Evolutionary conservation across 305 asterid species (phyloP).

Genomic region (Coffea humblotiana): DNA sequence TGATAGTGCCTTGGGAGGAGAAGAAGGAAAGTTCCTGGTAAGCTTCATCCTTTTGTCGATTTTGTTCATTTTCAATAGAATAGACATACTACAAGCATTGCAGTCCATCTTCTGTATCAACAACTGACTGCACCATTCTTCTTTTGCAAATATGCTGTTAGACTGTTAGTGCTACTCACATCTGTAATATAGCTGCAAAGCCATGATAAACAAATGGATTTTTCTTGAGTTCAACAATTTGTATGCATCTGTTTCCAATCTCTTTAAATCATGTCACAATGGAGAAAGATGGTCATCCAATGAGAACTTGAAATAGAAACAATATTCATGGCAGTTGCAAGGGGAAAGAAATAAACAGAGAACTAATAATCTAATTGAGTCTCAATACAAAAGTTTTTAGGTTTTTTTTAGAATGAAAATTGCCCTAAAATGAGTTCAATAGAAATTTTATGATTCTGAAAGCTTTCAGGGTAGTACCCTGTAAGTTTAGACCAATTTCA

Average conservation of each 20-base stretch:
- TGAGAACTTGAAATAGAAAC: too few species aligned
- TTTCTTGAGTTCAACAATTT: neutral
- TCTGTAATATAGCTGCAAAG: neutral
- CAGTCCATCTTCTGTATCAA: neutral
- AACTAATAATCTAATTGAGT: neutral
- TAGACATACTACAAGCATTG: neutral
- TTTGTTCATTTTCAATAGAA: neutral
- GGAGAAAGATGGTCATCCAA: neutral
- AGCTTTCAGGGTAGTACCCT: neutral
- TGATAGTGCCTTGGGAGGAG: constrained; percentile 86
- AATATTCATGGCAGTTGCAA: neutral
- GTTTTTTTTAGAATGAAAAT: neutral
- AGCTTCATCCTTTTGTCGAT: constrained; percentile 18
- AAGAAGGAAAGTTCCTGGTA: constrained; percentile 63
- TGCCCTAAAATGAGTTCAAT: neutral
- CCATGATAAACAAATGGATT: neutral
- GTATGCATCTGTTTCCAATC: neutral
- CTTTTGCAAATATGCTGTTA: neutral
- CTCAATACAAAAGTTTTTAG: neutral
- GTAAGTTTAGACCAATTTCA: neutral
- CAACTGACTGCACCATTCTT: neutral
- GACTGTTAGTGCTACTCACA: neutral
- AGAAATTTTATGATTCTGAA: neutral
- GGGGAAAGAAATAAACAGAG: neutral
- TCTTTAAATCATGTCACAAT: neutral